Evolutionary conservation across 1,284 basidiomycete species (phyloP), one percentile per base, ranked within the genome.

Genomic region (Fomitopsis betulina): DNA sequence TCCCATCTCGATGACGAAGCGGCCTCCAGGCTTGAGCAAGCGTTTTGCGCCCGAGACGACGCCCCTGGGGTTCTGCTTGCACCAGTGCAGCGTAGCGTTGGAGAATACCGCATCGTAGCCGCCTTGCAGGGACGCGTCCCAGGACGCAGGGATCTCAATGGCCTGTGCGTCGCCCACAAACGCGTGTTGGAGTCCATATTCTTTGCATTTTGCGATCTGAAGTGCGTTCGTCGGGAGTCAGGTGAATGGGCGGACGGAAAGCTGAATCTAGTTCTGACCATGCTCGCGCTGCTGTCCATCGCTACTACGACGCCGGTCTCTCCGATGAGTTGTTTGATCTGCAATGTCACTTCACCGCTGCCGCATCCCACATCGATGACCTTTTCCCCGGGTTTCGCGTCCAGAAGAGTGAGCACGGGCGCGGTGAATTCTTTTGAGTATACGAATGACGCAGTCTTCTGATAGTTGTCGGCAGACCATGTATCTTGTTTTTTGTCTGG

Each of bases 351-450:
- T 64, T 94, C 87, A 0, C 91, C 92, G 47, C 85, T 91, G 5
- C 93, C 92, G 67, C 92, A 94, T 3, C 93, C 92, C 40, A 94
- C 75, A 67, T 94, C 93, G 45, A 90, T 75, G 57, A 94, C 86
- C 47, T 75, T 74, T 63, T 94, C 88, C 2, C 89, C 89, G 0
- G 80, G 77, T 63, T 80, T 65, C 0, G 89, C 76, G 27, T 79
- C 70, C 17, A 94, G 78, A n/a, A 92, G 74, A 3, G 76, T 73
- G 8, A 93, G 71, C 21, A 94, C 78, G 1, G 86, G 79, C 0
- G 78, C 69, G 0, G 86, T 87, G 70, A 80, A 86, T 13, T 76
- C 75, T n/a, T 80, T 64, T 0, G 89, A 89, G 70, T 91, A 94
- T 27, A 93, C 90, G 66, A 91, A 94, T 5, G 83, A 72, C 7